Evolutionary conservation across 257 asterid genomes (phyloP), one percentile per base, ranked within the genome.

Genomic region (Orobanche coerulescens): DNA sequence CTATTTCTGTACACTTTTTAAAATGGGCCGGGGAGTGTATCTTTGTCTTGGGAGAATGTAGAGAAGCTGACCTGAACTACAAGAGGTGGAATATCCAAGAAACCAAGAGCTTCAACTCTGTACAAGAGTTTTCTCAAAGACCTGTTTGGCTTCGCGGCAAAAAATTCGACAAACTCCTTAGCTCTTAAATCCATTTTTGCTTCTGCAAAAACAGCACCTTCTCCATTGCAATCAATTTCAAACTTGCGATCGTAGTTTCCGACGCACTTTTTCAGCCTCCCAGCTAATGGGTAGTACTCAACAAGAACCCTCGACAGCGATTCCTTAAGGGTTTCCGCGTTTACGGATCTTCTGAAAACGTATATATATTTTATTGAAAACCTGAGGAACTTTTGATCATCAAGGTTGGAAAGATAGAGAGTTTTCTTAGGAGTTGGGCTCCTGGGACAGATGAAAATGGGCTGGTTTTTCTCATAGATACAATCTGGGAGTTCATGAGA

Each of bases 141-240:
- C 75, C 42, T 70, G 73, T 82, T 76, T 7, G 96, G 96, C 58
- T 75, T 80, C 2, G 13, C 31, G 0, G 75, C 86, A 64, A 75
- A 46, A n/a, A n/a, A n/a, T 31, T 77, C 26, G 33, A 75, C 19
- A 48, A 89, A 73, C 22, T 84, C 82, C 0, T 72, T 79, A 6
- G 70, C 86, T 3, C 79, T 82, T 53, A 82, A 62, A 71, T 79
- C 84, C 84, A 84, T 74, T 46, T 37, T 20, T 9, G 89, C 96
- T 70, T 89, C 95, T 1, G 84, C 89, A 40, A 84, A 89, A 8
- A 86, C 75, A 9, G 91, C 96, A 12, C 96, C 96, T 60, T 81
- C 78, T 40, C 89, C 95, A 70, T 84, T 89, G 56, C 96, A 89
- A 15, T 83, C 86, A 0, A 89, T 76, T 30, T 80, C 78, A 5